Conservation (phyloP, 257 asterid species). For the Fraxinus americana region DNA sequence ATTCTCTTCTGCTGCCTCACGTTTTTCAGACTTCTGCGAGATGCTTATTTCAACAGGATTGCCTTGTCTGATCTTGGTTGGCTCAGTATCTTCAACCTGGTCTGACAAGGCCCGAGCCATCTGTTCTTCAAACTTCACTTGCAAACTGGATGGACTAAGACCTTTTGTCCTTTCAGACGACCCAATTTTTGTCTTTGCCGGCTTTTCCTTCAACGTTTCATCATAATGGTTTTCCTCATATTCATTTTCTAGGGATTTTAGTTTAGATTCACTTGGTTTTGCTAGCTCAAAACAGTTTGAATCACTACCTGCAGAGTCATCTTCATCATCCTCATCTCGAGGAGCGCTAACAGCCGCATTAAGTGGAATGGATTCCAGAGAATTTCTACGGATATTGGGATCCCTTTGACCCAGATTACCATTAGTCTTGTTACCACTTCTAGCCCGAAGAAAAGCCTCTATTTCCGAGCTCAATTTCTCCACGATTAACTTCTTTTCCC, state of each 20-base stretch:
- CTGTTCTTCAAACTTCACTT: conserved; percentile 67
- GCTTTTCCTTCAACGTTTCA: conserved; percentile 40
- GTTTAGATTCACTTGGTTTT: conserved; percentile 31
- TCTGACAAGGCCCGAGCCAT: conserved; percentile 42
- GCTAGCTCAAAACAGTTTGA: conserved; percentile 77
- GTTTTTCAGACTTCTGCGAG: conserved; percentile 45
- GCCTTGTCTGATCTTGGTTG: conserved; percentile 24
- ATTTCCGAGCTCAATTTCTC: conserved; percentile 73
- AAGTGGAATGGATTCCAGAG: conserved; percentile 75
- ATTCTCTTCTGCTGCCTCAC: conserved; percentile 47
- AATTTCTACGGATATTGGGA: conserved; percentile 45
- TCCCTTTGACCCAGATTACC: conserved; percentile 32
- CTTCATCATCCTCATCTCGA: conserved; percentile 56
- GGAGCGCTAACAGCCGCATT: conserved; percentile 79
- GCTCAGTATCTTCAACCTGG: conserved; percentile 33
- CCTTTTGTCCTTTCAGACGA: conserved; percentile 44
- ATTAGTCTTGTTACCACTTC: conserved; percentile 27
- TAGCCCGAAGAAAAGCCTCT: conserved; percentile 64
- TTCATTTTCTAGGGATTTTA: conserved; percentile 38
- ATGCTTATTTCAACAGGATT: conserved; percentile 44
- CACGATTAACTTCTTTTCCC: conserved; percentile 39
- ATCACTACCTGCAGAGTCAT: conserved; percentile 64
- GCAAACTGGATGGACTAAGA: conserved; percentile 45
- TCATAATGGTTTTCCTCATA: conserved; percentile 25
- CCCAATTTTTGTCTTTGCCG: conserved; percentile 39